phyloP scores from a whole-genome alignment of 2,329 filamentous ascomycete species.

The Thielaviopsis ethacetica region DNA sequence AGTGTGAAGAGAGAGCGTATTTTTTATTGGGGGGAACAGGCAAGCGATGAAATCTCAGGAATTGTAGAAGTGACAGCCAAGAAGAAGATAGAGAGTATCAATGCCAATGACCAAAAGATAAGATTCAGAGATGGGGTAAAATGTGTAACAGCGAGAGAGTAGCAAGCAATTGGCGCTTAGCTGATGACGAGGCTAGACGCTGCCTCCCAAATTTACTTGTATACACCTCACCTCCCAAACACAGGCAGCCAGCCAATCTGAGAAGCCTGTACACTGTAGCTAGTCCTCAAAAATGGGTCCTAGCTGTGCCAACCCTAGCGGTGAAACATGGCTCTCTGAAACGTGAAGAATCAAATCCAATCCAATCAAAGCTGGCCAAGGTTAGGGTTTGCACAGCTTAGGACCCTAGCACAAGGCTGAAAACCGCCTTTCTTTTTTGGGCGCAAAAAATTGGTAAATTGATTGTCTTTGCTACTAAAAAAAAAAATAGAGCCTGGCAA shows the following conservation, averaged over 20 bases:
- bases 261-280: background rate
- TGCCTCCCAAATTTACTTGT: slow-evolving; percentile 29
- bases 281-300: no score
- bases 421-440: background rate
- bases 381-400: background rate
- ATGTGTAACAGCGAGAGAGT: slow-evolving; percentile 12
- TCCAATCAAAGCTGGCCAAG: no score
- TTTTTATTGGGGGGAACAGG: background rate
- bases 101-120: no score
- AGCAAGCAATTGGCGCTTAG: slow-evolving; percentile 14
- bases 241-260: background rate
- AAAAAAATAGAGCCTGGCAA: background rate
- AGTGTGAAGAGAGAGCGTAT: background rate
- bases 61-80: background rate
- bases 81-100: no score
- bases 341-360: no score
- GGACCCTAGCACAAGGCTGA: background rate
- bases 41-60: no score
- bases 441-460: background rate
- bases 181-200: slow-evolving; percentile 40
- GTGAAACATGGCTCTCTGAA: no score
- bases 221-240: background rate
- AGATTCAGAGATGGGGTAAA: slow-evolving; percentile 1
- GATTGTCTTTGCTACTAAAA: background rate
- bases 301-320: no score